Evolutionary conservation across 192 early-diverging fungal genomes (phyloP).

Genomic region (Powellomyces hirtus): DNA sequence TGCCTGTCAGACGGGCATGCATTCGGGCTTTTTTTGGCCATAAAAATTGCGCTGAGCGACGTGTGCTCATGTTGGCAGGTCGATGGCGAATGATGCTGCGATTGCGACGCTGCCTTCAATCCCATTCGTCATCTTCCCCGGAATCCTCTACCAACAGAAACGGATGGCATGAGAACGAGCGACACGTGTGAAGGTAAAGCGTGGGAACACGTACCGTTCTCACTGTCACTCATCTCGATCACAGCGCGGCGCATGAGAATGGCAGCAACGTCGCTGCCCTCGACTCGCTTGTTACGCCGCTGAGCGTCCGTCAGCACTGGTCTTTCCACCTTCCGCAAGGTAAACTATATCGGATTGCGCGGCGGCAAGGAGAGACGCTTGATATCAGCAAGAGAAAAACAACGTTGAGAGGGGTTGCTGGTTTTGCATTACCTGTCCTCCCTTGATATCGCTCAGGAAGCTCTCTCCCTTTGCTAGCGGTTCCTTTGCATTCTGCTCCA

Average conservation of each 20-base stretch:
- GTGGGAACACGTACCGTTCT: conserved; percentile 26
- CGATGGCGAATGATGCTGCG: too few species aligned
- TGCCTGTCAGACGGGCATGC: too few species aligned
- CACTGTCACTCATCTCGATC: conserved; percentile 54
- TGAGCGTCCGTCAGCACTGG: conserved; percentile 9
- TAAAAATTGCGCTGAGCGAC: too few species aligned
- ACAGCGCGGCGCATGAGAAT: conserved; percentile 52
- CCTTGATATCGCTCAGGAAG: conserved; percentile 31
- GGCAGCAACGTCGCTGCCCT: conserved; percentile 36
- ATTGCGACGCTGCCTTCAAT: too few species aligned
- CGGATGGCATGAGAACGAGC: neutral
- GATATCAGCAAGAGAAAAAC: too few species aligned
- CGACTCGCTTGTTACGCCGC: conserved; percentile 18
- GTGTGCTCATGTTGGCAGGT: too few species aligned
- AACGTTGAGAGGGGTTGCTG: neutral
- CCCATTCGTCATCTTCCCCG: conserved; percentile 31
- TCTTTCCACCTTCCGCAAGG: conserved; percentile 32
- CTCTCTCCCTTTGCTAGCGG: neutral
- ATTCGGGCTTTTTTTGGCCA: too few species aligned
- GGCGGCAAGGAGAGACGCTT: too few species aligned
- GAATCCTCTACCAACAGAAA: conserved; percentile 19
- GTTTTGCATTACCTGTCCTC: conserved; percentile 40
- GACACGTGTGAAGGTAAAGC: neutral
- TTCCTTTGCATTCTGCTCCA: neutral
- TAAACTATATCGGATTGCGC: conserved; percentile 37